These are phyloP conservation scores for Tuber borchii DNA, from an alignment of 495 filamentous ascomycete species.

Conservation along the genomic window DNA sequence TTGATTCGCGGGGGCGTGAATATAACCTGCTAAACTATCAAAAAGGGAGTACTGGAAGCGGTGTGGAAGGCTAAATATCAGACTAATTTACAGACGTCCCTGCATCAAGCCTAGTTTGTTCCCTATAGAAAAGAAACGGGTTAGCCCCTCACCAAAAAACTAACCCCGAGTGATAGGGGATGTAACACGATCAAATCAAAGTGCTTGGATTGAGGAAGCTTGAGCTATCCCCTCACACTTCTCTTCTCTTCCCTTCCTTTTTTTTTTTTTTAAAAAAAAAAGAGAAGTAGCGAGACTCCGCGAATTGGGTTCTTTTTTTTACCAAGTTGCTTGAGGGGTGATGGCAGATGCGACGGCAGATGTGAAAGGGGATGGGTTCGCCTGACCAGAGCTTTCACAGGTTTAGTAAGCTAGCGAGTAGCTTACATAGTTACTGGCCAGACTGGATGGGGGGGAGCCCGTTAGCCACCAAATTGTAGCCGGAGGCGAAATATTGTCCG, in stretches of 20 bases:
- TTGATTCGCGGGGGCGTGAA: background rate
- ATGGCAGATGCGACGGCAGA: background rate
- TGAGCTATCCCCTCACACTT: background rate
- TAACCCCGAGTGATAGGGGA: background rate
- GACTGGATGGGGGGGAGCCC: no score
- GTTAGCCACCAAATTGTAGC: no score
- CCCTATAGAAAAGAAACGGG: background rate
- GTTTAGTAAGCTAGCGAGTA: background rate
- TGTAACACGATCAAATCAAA: no score
- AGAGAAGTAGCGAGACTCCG: background rate
- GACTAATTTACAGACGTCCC: background rate
- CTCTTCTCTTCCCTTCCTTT: no score
- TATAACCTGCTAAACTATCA: background rate
- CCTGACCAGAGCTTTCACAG: background rate
- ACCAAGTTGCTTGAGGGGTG: background rate
- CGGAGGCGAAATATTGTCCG: no score
- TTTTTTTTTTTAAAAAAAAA: background rate
- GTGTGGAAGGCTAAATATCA: background rate
- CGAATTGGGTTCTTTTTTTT: background rate
- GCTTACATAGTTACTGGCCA: background rate
- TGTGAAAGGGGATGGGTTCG: background rate
- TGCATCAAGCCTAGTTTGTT: background rate
- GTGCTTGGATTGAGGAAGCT: background rate
- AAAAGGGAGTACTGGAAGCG: background rate
- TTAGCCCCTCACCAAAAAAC: background rate